These are phyloP conservation scores for Cordyceps cicadae DNA, from an alignment of 2,329 filamentous ascomycete species.

Conservation along the genomic window DNA sequence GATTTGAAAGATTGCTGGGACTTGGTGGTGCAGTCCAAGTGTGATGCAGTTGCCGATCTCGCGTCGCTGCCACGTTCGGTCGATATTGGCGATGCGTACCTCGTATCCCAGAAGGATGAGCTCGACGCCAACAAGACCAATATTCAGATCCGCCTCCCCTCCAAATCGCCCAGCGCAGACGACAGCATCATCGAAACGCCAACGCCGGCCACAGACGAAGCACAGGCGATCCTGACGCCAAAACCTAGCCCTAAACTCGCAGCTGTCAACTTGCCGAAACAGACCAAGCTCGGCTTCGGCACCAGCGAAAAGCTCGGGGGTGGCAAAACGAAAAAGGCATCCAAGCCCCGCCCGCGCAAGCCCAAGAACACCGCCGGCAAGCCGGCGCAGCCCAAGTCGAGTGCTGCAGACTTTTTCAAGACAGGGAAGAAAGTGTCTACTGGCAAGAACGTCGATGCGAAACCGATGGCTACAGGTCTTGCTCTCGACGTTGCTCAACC, in stretches of 20 bases:
- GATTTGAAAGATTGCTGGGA: slow-evolving; percentile 94
- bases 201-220: slow-evolving; percentile 32
- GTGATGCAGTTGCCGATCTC: slow-evolving; percentile 75
- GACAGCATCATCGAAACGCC: slow-evolving; percentile 16
- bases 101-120: slow-evolving; percentile 37
- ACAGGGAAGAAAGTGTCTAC: slow-evolving; percentile 28
- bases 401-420: slow-evolving; percentile 36
- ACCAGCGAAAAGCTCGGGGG: slow-evolving; percentile 14
- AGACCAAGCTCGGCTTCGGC: slow-evolving; percentile 42
- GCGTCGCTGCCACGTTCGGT: slow-evolving; percentile 53
- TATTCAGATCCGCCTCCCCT: slow-evolving; percentile 22
- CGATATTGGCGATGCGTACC: slow-evolving; percentile 43
- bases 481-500: not conserved
- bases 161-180: slow-evolving; percentile 18
- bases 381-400: slow-evolving; percentile 28
- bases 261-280: slow-evolving; percentile 41
- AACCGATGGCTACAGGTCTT: not conserved
- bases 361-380: slow-evolving; percentile 26
- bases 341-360: slow-evolving; percentile 26
- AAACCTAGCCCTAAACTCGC: slow-evolving; percentile 45
- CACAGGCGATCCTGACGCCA: slow-evolving; percentile 49
- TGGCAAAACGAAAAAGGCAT: slow-evolving; percentile 16
- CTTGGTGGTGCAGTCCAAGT: slow-evolving; percentile 75
- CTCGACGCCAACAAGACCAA: slow-evolving; percentile 31
- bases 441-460: not conserved